phyloP scores from a whole-genome alignment of 2,329 filamentous ascomycete genomes.

The Byssothecium circinans region DNA sequence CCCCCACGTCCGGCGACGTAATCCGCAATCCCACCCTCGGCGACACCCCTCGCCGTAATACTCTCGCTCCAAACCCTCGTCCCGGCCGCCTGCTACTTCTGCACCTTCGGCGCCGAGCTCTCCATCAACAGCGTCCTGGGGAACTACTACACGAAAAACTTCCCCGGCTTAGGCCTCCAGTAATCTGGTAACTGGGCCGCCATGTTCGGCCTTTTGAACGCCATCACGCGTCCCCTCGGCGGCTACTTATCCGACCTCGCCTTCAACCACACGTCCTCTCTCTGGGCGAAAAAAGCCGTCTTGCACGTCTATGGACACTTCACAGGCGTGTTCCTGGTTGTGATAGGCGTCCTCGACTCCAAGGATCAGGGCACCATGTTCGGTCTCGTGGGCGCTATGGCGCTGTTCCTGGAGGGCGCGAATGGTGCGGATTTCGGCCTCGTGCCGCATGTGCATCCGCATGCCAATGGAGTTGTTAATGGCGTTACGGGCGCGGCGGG shows the following conservation, averaged over 20 bases:
- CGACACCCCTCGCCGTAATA: conserved; percentile 63
- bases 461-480: conserved; percentile 75
- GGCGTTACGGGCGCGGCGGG: conserved; percentile 78
- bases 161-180: conserved; percentile 56
- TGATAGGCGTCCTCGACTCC: conserved; percentile 63
- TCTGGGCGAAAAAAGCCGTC: conserved; percentile 66
- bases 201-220: conserved; percentile 73
- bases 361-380: conserved; percentile 66
- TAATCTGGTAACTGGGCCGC: conserved; percentile 62
- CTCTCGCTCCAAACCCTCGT: conserved; percentile 61
- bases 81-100: conserved; percentile 58
- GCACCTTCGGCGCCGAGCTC: conserved; percentile 61
- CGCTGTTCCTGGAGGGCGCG: conserved; percentile 77
- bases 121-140: conserved; percentile 61
- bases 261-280: conserved; percentile 50
- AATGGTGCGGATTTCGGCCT: conserved; percentile 85
- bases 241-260: conserved; percentile 59
- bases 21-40: conserved; percentile 59
- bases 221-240: conserved; percentile 65
- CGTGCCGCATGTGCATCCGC: conserved; percentile 76
- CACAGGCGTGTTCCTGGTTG: conserved; percentile 61
- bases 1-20: conserved; percentile 60
- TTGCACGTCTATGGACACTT: conserved; percentile 57
- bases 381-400: conserved; percentile 72
- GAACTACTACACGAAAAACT: conserved; percentile 58